Base-by-base conservation (phyloP, 805 yeast species). In the Zygotorulaspora chibaensis region DNA sequence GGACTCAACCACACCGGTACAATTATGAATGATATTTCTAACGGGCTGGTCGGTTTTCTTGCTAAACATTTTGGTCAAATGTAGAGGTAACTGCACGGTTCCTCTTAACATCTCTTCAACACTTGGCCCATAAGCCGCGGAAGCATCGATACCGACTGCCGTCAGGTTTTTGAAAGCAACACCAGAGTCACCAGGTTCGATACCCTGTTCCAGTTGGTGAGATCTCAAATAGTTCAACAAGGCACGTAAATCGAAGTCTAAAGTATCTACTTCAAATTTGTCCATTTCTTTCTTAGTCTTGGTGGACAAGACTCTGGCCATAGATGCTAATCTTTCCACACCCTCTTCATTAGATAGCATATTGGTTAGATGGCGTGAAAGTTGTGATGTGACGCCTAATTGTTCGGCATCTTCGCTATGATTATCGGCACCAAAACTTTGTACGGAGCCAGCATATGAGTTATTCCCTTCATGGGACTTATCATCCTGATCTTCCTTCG, bases 161-260 rank as follows among this genome's bases (percentile, higher is more conserved):
- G 75, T 72, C 12, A 74, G 51, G 40, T 64, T 59, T 46, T 65
- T 72, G 55, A 74, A 70, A 2, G 75, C 75, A 40, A 74, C 69
- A 62, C 85, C 85, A 3, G 77, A 70, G 40, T 71, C 72, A 46
- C 74, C 69, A 1, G 74, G 69, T 55, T 70, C 75, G 42, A 73
- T 72, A 49, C 77, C 75, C 56, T 72, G 76, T 43, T 70, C 70
- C 18, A 66, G 39, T 34, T 67, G 70, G 46, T 67, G 67, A 11
- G 63, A 53, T 46, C 68, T 58, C 48, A 73, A 59, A 48, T 72
- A 73, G 46, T 70, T 62, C 40, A 76, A 56, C 27, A 76, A 48
- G 12, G 73, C 56, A 43, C 69, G 59, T 41, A 76, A 58, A 60
- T 76, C 79, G 51, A 76, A 76, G 55, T 75, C 73, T 31, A 74